Percentiles rank a stretch among this genome's conserved stretches.
Evolutionary conservation across 768 basidiomycete species (phyloP).

Genomic region (Psilocybe cubensis): DNA sequence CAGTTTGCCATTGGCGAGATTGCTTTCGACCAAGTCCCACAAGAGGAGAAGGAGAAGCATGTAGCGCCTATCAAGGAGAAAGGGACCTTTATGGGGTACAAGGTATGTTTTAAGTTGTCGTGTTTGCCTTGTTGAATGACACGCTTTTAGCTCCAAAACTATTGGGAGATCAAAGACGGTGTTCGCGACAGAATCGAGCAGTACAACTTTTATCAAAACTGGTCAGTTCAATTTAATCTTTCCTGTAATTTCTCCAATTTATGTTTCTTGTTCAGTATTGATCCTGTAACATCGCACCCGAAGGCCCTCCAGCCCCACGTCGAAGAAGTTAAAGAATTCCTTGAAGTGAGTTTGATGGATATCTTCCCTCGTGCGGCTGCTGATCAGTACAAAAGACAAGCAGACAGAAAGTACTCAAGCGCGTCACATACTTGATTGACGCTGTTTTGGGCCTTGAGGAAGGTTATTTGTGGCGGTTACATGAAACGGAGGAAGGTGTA

Average conservation of each 20-base stretch:
- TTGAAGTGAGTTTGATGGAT: constrained; percentile 12
- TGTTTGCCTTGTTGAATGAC: not conserved
- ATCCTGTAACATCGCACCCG: constrained; percentile 32
- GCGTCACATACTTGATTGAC: constrained; percentile 33
- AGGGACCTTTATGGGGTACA: constrained; percentile 39
- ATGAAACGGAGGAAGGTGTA: constrained; percentile 26
- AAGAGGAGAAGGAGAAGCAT: constrained; percentile 33
- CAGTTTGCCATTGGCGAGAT: constrained; percentile 35
- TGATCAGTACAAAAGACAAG: constrained; percentile 19
- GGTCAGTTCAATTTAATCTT: constrained; percentile 38
- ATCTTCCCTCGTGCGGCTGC: not conserved
- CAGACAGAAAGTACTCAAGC: constrained; percentile 32
- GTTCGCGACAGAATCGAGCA: constrained; percentile 26
- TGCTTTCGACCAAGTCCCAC: constrained; percentile 32
- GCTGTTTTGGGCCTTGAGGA: constrained; percentile 32
- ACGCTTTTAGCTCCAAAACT: constrained; percentile 31
- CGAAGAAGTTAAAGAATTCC: constrained; percentile 32
- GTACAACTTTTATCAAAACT: constrained; percentile 18
- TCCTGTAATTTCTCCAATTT: constrained; percentile 18
- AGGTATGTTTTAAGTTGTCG: constrained; percentile 19
- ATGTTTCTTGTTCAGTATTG: constrained; percentile 23
- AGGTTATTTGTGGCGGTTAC: constrained; percentile 35
- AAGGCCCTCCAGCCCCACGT: constrained; percentile 31
- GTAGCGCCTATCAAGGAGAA: constrained; percentile 34
- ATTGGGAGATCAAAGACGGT: constrained; percentile 39